A percentile compares a stretch with the other conserved stretches of the same genome.
Conservation (phyloP, 2,329 filamentous ascomycete genomes). For the Harringtonia aguacate region DNA sequence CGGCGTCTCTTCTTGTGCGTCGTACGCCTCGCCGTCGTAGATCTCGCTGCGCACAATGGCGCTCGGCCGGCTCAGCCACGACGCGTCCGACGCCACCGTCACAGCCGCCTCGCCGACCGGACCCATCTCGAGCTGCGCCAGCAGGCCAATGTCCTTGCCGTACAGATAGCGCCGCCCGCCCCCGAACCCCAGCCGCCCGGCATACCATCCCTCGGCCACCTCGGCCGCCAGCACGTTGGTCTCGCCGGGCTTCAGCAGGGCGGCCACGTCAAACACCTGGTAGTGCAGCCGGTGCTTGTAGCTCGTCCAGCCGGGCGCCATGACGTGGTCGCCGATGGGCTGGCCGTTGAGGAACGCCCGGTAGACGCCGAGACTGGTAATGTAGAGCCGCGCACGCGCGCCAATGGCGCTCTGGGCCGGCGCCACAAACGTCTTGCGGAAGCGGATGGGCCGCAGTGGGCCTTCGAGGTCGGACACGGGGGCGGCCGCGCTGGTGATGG, state of each 20-base stretch:
- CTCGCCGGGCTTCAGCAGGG: slow-evolving; percentile 10
- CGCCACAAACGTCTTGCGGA: too few species aligned
- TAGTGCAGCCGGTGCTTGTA: slow-evolving; percentile 29
- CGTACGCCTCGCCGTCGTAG: slow-evolving; percentile 42
- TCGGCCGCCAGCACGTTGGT: slow-evolving; percentile 26
- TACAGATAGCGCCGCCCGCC: slow-evolving; percentile 13
- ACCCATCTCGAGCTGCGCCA: slow-evolving; percentile 2
- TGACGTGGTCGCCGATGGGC: slow-evolving; percentile 17
- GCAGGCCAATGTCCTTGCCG: slow-evolving; percentile 11
- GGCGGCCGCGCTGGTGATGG: not conserved
- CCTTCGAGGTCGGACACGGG: slow-evolving; percentile 2
- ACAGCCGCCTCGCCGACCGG: slow-evolving; percentile 14
- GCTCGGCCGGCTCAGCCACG: slow-evolving; percentile 15
- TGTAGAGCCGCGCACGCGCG: slow-evolving; percentile 20
- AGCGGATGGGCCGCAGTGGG: slow-evolving; percentile 12
- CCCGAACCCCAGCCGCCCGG: slow-evolving; percentile 17
- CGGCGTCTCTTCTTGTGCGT: slow-evolving; percentile 20
- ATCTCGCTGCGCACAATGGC: slow-evolving; percentile 27
- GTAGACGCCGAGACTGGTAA: slow-evolving; percentile 24
- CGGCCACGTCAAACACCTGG: slow-evolving; percentile 29
- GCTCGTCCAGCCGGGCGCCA: slow-evolving; percentile 29
- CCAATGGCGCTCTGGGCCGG: too few species aligned
- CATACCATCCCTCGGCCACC: slow-evolving; percentile 34
- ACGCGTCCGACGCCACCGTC: not conserved
- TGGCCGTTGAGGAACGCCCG: slow-evolving; percentile 24